A percentile compares a stretch with the other conserved stretches of the same genome.
Conservation (phyloP, 805 yeast species). For the Spathaspora boniae region DNA sequence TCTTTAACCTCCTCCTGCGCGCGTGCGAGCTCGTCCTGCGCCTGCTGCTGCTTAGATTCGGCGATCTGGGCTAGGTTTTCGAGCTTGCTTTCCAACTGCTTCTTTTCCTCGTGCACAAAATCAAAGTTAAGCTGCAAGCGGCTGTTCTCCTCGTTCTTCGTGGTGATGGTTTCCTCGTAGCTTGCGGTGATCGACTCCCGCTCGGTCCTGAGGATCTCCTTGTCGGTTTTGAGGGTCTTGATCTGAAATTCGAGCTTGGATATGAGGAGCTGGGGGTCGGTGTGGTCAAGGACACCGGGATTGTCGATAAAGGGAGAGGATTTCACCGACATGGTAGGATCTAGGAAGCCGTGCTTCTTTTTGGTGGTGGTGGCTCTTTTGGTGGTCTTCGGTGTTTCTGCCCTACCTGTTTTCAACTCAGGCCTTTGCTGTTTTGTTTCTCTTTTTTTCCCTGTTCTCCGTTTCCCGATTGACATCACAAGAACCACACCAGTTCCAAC, state of each 20-base stretch:
- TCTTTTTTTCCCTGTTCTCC: conserved; percentile 6
- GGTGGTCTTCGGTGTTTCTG: background rate
- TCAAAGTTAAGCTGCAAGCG: conserved; percentile 35
- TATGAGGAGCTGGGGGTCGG: conserved; percentile 9
- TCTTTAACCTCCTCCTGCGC: conserved; percentile 18
- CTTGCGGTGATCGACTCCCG: conserved; percentile 20
- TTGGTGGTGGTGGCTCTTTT: background rate
- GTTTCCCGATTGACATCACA: background rate
- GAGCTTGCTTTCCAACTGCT: conserved; percentile 27
- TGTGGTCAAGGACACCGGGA: conserved; percentile 17
- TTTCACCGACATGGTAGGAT: conserved; percentile 8
- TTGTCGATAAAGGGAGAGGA: conserved; percentile 28
- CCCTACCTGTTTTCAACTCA: too few relatives aligned
- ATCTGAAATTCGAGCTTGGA: conserved; percentile 32
- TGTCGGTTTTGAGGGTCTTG: conserved; percentile 30
- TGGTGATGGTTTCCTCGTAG: conserved; percentile 25
- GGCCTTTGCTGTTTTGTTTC: conserved; percentile 1
- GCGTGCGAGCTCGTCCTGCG: conserved; percentile 16
- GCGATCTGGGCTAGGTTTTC: conserved; percentile 28
- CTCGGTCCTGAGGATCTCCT: conserved; percentile 26
- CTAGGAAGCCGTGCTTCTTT: background rate
- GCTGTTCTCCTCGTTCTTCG: conserved; percentile 31
- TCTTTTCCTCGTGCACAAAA: conserved; percentile 31
- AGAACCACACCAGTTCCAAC: too few relatives aligned
- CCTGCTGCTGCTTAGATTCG: conserved; percentile 14